Evolutionary conservation across 1,284 basidiomycete species (phyloP).

Genomic region (Mycena citricolor): DNA sequence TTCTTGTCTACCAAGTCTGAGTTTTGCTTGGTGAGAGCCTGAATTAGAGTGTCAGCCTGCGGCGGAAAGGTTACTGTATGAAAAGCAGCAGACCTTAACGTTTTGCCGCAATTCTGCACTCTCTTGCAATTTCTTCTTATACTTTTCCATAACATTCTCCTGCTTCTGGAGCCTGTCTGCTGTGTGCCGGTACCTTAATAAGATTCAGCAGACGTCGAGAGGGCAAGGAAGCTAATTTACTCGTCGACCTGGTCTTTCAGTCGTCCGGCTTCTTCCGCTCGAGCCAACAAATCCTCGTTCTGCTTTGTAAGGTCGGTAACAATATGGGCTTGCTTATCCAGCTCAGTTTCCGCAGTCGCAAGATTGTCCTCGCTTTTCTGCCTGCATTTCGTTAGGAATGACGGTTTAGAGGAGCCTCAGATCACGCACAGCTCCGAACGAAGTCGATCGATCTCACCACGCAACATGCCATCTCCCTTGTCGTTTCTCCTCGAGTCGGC

Average conservation of each 20-base stretch:
- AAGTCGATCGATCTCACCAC: slow-evolving; percentile 78
- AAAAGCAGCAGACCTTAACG: slow-evolving; percentile 55
- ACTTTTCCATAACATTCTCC: slow-evolving; percentile 98
- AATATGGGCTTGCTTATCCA: slow-evolving; percentile 72
- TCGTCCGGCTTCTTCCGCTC: slow-evolving; percentile 74
- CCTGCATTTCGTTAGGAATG: slow-evolving; percentile 43
- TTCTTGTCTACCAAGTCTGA: slow-evolving; percentile 89
- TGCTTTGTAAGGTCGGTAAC: slow-evolving; percentile 75
- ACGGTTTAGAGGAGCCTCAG: slow-evolving; percentile 5
- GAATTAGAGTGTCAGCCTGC: slow-evolving; percentile 9
- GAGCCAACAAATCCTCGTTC: slow-evolving; percentile 79
- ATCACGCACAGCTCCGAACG: slow-evolving; percentile 74
- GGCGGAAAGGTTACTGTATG: slow-evolving; percentile 1
- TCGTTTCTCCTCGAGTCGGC: slow-evolving; percentile 60
- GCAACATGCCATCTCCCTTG: slow-evolving; percentile 68
- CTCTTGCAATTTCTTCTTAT: slow-evolving; percentile 98
- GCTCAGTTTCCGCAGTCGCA: slow-evolving; percentile 72
- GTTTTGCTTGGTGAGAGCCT: slow-evolving; percentile 92
- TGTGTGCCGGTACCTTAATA: slow-evolving; percentile 76
- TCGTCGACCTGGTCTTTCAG: slow-evolving; percentile 96
- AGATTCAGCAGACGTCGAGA: slow-evolving; percentile 9
- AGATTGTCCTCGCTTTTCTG: slow-evolving; percentile 91
- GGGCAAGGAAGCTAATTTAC: slow-evolving; percentile 48
- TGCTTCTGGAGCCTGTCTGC: slow-evolving; percentile 90
- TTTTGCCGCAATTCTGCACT: slow-evolving; percentile 84